These are phyloP conservation scores for Ophiorrhiza pumila DNA, from an alignment of 257 asterid species.

Conservation along the genomic window DNA sequence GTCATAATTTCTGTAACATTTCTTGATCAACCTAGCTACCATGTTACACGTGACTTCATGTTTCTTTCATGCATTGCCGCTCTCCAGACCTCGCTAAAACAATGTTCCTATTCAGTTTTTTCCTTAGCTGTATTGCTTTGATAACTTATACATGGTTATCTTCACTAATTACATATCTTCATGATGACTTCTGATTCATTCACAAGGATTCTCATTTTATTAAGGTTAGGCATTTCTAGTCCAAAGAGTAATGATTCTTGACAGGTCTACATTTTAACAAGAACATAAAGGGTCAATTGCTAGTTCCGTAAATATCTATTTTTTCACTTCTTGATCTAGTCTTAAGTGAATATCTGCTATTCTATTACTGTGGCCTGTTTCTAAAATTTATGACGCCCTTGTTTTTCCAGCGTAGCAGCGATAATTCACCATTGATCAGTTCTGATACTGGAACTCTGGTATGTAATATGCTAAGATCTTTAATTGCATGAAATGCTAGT, in stretches of 20 bases:
- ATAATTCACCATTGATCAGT: conserved; percentile 50
- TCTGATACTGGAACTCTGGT: conserved; percentile 89
- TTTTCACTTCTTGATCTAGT: not conserved
- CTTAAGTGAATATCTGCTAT: not conserved
- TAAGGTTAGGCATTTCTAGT: not conserved
- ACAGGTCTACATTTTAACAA: not conserved
- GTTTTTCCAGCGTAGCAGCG: conserved; percentile 78
- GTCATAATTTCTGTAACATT: not conserved
- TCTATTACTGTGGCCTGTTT: conserved; percentile 13
- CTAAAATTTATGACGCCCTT: conserved; percentile 24
- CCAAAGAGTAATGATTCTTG: not conserved
- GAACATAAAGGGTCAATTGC: not conserved
- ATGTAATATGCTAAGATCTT: conserved; percentile 27
- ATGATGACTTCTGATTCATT: not conserved
- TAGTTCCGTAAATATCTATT: not conserved
- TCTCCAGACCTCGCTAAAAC: not conserved
- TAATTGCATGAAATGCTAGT: not conserved
- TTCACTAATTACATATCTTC: not conserved
- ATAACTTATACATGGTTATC: not conserved
- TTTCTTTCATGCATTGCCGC: not conserved
- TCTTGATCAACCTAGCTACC: not conserved
- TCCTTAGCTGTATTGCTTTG: not conserved
- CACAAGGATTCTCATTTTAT: not conserved
- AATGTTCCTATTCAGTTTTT: not conserved
- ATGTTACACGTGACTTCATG: not conserved